Evolutionary conservation across 306 rosid genomes (phyloP), one percentile per base, ranked within the genome.

Genomic region (Aeschynomene evenia): DNA sequence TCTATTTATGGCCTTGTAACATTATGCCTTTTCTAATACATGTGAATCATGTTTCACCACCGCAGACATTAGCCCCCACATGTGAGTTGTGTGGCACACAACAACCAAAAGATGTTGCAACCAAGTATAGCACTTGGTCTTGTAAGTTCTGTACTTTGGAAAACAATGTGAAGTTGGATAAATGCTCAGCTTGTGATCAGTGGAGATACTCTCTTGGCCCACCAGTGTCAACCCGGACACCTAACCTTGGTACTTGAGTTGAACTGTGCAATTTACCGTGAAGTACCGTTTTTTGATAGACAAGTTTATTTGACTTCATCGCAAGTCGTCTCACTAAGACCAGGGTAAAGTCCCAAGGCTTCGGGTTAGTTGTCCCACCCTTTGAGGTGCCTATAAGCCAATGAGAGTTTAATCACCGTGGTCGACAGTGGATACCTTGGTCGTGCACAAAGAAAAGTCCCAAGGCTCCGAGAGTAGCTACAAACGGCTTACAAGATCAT

Each of bases 181-280:
- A 88, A 80, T 88, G 88, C 63, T 80, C 84, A 43, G 95, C 89
- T 11, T 19, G 86, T 68, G 85, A 69, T 71, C 85, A 82, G 61
- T 92, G 98, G 96, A 88, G 98, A 82, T 88, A 83, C 71, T 88
- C 95, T 6, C 82, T 68, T 58, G 92, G 96, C 26, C 75, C 86
- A 16, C 87, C 83, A 21, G 63, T 58, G 19, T 60, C 86, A 24
- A 45, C 79, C 59, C 63, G 2, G 34, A 61, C 79, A 66, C 74
- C 78, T 26, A 66, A 66, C 33, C 58, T 72, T 39, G 78, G 74
- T 48, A 61, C 74, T 50, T 78, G 28, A 43, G 72, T 11, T 14
- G 69, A 36, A 28, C 33, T 15, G 24, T 48, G 56, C 37, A 49
- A 37, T 57, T 66, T 48, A 34, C 12, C 0, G 26, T 28, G 11